Conservation (phyloP, 768 basidiomycete genomes). For the Chalciporus piperatus region DNA sequence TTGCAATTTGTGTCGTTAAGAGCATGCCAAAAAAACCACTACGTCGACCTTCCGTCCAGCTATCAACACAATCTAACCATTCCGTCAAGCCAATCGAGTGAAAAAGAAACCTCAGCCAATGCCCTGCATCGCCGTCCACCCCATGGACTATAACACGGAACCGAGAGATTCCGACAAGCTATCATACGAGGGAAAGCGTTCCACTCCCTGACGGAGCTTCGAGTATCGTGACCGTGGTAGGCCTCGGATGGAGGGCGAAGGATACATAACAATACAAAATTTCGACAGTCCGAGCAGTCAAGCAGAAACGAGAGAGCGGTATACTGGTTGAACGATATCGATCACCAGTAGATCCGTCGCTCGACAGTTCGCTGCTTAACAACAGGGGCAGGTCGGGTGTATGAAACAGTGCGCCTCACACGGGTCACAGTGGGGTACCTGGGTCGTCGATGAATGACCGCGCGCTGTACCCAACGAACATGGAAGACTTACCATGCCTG, state of each 20-base stretch:
- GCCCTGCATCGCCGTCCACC: slow-evolving; percentile 20
- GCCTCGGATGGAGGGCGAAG: slow-evolving; percentile 2
- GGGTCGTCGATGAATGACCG: slow-evolving; percentile 5
- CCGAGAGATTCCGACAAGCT: slow-evolving; percentile 9
- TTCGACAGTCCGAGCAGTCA: slow-evolving; percentile 18
- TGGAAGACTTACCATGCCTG: slow-evolving; percentile 55
- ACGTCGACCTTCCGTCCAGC: slow-evolving; percentile 8
- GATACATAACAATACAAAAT: slow-evolving; percentile 35
- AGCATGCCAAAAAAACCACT: slow-evolving; percentile 7
- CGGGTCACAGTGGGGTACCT: slow-evolving; percentile 81
- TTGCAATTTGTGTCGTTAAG: slow-evolving; percentile 8
- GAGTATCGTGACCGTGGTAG: slow-evolving; percentile 41
- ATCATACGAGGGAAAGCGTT: slow-evolving; percentile 18
- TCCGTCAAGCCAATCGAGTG: slow-evolving; percentile 8
- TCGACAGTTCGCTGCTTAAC: slow-evolving; percentile 59
- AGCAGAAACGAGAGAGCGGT: not conserved
- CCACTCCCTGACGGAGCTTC: slow-evolving; percentile 51
- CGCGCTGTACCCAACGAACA: not conserved
- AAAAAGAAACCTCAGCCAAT: slow-evolving; percentile 10
- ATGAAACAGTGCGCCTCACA: slow-evolving; percentile 69
- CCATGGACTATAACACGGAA: slow-evolving; percentile 10
- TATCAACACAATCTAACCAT: slow-evolving; percentile 21
- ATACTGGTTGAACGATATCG: slow-evolving; percentile 11
- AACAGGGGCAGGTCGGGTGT: slow-evolving; percentile 45
- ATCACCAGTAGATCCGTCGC: slow-evolving; percentile 74